A percentile compares a stretch with the other conserved stretches of the same genome.
Conservation (phyloP, 768 basidiomycete species). For the Leccinum ochraceum region DNA sequence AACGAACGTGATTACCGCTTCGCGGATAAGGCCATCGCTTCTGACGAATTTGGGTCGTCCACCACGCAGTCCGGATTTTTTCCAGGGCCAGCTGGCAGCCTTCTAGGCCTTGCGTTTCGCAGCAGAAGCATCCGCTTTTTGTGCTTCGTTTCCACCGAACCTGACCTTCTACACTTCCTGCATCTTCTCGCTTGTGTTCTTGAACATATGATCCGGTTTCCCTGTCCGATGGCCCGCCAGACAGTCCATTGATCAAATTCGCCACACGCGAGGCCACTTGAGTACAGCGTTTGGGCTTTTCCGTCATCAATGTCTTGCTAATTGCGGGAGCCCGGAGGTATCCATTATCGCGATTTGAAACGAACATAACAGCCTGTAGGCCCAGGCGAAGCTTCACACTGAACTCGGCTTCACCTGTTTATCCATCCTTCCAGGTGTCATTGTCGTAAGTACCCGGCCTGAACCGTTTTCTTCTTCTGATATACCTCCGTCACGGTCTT, state of each 20-base stretch:
- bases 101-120: slow-evolving; percentile 58
- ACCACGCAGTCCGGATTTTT: slow-evolving; percentile 45
- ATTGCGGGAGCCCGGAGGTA: slow-evolving; percentile 82
- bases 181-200: slow-evolving; percentile 89
- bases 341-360: slow-evolving; percentile 86
- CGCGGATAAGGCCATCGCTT: slow-evolving; percentile 68
- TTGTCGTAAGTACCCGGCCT: slow-evolving; percentile 60
- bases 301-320: slow-evolving; percentile 61
- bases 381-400: slow-evolving; percentile 84
- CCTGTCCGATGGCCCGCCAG: too few relatives aligned
- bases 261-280: slow-evolving; percentile 86
- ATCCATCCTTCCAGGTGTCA: slow-evolving; percentile 31
- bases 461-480: slow-evolving; percentile 67
- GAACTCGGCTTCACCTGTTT: background rate
- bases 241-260: slow-evolving; percentile 64
- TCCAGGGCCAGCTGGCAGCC: slow-evolving; percentile 39
- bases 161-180: slow-evolving; percentile 76
- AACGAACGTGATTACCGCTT: slow-evolving; percentile 70
- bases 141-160: slow-evolving; percentile 67
- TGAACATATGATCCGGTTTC: slow-evolving; percentile 87
- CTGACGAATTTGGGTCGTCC: slow-evolving; percentile 65
- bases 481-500: slow-evolving; percentile 49
- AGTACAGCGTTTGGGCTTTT: slow-evolving; percentile 82
- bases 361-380: slow-evolving; percentile 83
- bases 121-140: slow-evolving; percentile 42